Base-by-base conservation (phyloP, 1,284 basidiomycete genomes). In the Peniophora sp. region DNA sequence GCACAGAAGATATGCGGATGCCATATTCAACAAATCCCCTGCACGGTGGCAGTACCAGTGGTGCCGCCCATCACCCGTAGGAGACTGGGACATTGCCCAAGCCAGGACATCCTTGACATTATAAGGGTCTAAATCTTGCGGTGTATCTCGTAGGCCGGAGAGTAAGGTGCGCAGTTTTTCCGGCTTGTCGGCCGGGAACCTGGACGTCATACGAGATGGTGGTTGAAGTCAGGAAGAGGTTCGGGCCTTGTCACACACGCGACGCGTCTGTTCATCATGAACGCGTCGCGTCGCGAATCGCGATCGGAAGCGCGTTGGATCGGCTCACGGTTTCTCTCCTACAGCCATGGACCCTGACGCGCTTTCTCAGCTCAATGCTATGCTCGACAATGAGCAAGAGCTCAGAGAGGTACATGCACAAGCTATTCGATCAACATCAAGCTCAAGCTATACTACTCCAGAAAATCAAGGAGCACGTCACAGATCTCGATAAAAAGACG, bases 31-130 rank as follows among this genome's bases (percentile, higher is more conserved):
- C 36, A 77, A 66, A 17, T 68, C 58, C 47, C 75, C 67, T 2
- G 83, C 84, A 37, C 71, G 70, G 41, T 67, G 62, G 61, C 88
- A 91, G 60, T 85, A 89, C 87, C 88, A 90, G 58, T 91, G 88
- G 44, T 74, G 54, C 39, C 59, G 57, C 24, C 72, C 71, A 56
- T 74, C 70, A 12, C 62, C 59, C 34, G 63, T 57, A 45, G 63
- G 61, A 46, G 68, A 61, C 3, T 72, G 66, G 20, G 56, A 62
- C 66, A 85, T 74, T 46, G 68, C 61, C 3, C 72, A 66, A 20
- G 56, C 62, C 65, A 85, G 74, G 14, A 92, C 70, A 62, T 80
- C 80, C 20, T 64, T 66, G 59, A 76, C 83, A 42, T 88, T 65
- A 0, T 64, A 66, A 12, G 92, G 70, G 17, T 68, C 66, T 34